phyloP scores from a whole-genome alignment of 371 early-diverging fungal species.

The Mortierella sp. region DNA sequence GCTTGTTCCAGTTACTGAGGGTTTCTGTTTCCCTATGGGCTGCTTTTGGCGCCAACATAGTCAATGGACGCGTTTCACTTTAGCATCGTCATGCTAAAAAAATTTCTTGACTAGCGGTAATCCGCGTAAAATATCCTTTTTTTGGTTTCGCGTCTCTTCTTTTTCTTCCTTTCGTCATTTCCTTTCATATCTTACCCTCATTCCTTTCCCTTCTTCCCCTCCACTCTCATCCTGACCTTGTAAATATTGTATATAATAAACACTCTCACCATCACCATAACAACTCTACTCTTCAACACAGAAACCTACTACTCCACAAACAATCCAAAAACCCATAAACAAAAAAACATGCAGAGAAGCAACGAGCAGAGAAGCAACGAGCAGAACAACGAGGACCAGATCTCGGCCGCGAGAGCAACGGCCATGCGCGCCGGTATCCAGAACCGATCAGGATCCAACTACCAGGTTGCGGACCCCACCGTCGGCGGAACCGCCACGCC shows the following conservation, averaged over 20 bases:
- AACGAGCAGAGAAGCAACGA: slow-evolving; percentile 10
- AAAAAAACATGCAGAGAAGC: slow-evolving; percentile 11
- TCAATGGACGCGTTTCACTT: not conserved
- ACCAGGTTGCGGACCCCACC: slow-evolving; percentile 31
- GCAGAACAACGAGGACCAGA: not conserved
- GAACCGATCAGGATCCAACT: slow-evolving; percentile 28
- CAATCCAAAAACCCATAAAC: not conserved
- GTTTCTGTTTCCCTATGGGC: not conserved
- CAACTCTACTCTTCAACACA: no score
- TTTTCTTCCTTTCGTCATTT: not conserved
- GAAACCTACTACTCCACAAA: not conserved
- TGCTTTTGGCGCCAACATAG: not conserved
- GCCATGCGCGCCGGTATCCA: slow-evolving; percentile 60
- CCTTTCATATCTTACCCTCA: not conserved
- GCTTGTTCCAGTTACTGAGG: not conserved
- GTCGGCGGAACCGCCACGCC: slow-evolving; percentile 29
- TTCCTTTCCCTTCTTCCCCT: not conserved
- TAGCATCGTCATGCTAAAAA: not conserved
- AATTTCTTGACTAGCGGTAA: no score
- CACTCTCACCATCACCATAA: not conserved
- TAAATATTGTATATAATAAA: slow-evolving; percentile 42
- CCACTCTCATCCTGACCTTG: not conserved
- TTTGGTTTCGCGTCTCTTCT: not conserved
- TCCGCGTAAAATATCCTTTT: no score
- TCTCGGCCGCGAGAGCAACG: slow-evolving; percentile 35